Conservation (phyloP, 257 asterid species). For the Verbena officinalis region DNA sequence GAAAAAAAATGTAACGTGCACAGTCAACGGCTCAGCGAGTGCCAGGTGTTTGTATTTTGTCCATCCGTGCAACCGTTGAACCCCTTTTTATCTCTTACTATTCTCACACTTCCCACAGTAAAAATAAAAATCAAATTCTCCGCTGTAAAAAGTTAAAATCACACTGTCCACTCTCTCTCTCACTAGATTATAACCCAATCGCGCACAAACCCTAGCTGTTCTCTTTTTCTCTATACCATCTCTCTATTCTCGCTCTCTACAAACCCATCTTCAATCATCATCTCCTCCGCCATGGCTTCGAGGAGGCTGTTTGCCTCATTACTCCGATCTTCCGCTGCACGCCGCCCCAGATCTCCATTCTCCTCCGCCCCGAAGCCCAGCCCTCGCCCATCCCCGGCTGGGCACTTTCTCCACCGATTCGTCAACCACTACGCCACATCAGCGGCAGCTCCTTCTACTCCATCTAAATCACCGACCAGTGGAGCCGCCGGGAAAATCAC, state of each 20-base stretch:
- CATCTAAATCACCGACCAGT: slow-evolving; percentile 39
- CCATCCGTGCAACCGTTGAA: neutral
- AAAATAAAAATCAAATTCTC: neutral
- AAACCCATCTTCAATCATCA: slow-evolving; percentile 27
- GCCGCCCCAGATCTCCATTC: slow-evolving; percentile 42
- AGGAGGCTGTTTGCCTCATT: slow-evolving; percentile 86
- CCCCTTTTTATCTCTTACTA: neutral
- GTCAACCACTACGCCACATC: slow-evolving; percentile 67
- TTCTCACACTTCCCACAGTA: neutral
- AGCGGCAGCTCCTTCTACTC: slow-evolving; percentile 48
- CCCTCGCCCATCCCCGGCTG: slow-evolving; percentile 51
- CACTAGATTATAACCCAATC: slow-evolving; percentile 19
- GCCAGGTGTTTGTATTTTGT: slow-evolving; percentile 5
- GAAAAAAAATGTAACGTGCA: neutral
- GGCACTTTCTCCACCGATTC: slow-evolving; percentile 65
- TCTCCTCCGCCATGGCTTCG: slow-evolving; percentile 57
- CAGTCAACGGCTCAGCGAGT: neutral
- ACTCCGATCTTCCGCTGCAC: slow-evolving; percentile 65
- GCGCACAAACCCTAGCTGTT: slow-evolving; percentile 25
- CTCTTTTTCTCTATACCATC: slow-evolving; percentile 5
- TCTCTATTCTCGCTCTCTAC: slow-evolving; percentile 22
- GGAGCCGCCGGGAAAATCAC: slow-evolving; percentile 65
- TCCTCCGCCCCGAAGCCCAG: slow-evolving; percentile 39
- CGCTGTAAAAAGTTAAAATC: slow-evolving; percentile 12
- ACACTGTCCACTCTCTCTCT: slow-evolving; percentile 5